Base-by-base conservation (phyloP, 257 asterid genomes). In the Solanum clarkiae region DNA sequence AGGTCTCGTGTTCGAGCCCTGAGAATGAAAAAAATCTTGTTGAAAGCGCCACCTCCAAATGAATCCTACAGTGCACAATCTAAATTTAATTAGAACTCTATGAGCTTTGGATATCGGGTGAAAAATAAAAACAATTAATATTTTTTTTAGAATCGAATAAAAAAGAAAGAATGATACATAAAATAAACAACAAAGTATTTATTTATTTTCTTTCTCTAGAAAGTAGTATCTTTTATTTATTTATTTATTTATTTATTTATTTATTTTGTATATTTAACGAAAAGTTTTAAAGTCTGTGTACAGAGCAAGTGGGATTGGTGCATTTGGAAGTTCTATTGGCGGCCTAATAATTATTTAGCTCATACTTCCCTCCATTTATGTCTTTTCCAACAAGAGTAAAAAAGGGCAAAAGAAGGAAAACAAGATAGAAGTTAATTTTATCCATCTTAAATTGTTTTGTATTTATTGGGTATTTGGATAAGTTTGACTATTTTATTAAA, bases 51-150 rank as follows among this genome's bases (percentile, higher is more conserved):
- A 32, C 0, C 4, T 32, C 0, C 4, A 32, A 32, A 29, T 29
- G 0, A 2, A 0, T 0, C 0, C 32, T 32, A 0, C 36, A 32
- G 0, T 32, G 4, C 4, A 32, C 0, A 32, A 32, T 3, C 1
- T 0, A 32, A 0, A 32, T 32, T 32, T 32, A 32, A 32, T 32
- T 32, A 32, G 4, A 0, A 3, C 36, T 32, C 1, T 0, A 32
- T 0, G 4, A 32, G 4, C 36, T 32, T 0, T 3, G 36, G 3
- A 32, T 32, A 32, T 32, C 4, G 29, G 2, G 29, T 26, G 29
- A 1, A 26, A 26, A 26, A 26, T 26, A 26, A 26, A 32, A 32
- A 32, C 2, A 29, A 29, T 0, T 29, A 29, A 29, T 29, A 29
- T 29, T 29, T 29, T 29, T 26, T 29, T 29, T 29, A 29, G 3